Percentiles rank a stretch among this genome's conserved stretches.
Conservation (phyloP, 2,329 filamentous ascomycete genomes). For the Penicillium rolfsii region DNA sequence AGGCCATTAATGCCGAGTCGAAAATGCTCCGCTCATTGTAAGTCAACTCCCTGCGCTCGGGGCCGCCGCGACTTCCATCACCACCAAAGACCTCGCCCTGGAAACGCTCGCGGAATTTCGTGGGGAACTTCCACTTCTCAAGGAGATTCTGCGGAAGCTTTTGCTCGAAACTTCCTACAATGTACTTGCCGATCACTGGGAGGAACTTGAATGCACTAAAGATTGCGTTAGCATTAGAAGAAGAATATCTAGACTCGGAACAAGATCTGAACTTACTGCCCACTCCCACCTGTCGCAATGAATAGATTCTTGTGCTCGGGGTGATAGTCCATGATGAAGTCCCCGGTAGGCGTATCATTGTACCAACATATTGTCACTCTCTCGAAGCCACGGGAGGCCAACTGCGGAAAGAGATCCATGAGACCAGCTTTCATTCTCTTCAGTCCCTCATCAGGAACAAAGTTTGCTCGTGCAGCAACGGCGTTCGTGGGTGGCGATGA, state of each 20-base stretch:
- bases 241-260: too few relatives aligned
- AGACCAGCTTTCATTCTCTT: constrained; percentile 61
- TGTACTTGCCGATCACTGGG: constrained; percentile 62
- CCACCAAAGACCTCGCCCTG: constrained; percentile 24
- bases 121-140: constrained; percentile 59
- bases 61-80: constrained; percentile 40
- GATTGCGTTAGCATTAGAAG: not conserved
- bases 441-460: constrained; percentile 56
- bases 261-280: constrained; percentile 30
- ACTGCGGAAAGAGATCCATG: constrained; percentile 59
- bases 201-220: constrained; percentile 65
- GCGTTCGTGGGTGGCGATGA: constrained; percentile 28
- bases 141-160: constrained; percentile 55
- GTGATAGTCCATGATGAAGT: constrained; percentile 71
- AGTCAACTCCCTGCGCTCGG: constrained; percentile 33
- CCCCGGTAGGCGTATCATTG: constrained; percentile 67
- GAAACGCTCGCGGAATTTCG: constrained; percentile 25
- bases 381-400: constrained; percentile 61
- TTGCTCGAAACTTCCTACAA: constrained; percentile 57
- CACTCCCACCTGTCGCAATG: constrained; percentile 35
- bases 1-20: constrained; percentile 22
- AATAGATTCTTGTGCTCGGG: constrained; percentile 53
- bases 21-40: constrained; percentile 21
- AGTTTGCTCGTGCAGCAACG: constrained; percentile 33
- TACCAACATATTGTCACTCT: constrained; percentile 71